Conservation (phyloP, 495 filamentous ascomycete genomes). For the Aspergillus mulundensis region DNA sequence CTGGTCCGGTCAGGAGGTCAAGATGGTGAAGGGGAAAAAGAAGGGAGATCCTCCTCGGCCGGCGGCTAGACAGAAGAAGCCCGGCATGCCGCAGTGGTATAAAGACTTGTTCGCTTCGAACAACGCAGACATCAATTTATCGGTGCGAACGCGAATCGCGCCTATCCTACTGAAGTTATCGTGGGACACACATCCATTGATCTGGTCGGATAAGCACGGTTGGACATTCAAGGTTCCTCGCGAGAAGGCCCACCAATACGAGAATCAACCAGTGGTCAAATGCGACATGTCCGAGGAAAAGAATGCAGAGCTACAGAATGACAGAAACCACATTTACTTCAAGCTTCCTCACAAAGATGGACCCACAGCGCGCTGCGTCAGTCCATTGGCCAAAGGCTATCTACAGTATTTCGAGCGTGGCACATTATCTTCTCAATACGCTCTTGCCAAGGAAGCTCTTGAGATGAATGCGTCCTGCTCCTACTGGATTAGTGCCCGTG, state of each 20-base stretch:
- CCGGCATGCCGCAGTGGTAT: constrained; percentile 95
- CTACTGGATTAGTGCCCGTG: constrained; percentile 95
- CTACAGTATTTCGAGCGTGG: constrained; percentile 87
- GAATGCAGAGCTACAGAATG: constrained; percentile 58
- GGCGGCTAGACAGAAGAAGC: constrained; percentile 81
- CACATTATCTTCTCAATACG: constrained; percentile 76
- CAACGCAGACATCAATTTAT: constrained; percentile 63
- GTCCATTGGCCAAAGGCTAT: constrained; percentile 86
- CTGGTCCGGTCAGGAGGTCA: constrained; percentile 89
- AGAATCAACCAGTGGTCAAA: constrained; percentile 61
- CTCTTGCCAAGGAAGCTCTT: constrained; percentile 87
- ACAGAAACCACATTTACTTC: constrained; percentile 67
- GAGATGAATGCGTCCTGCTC: constrained; percentile 98
- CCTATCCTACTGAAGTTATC: constrained; percentile 78
- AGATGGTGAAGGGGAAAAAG: constrained; percentile 86
- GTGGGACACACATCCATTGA: constrained; percentile 85
- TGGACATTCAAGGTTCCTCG: constrained; percentile 84
- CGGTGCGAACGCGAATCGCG: constrained; percentile 82
- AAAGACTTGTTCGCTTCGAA: constrained; percentile 76
- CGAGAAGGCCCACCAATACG: constrained; percentile 59
- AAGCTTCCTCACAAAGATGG: constrained; percentile 97
- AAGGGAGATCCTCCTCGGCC: constrained; percentile 75
- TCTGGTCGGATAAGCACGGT: constrained; percentile 89
- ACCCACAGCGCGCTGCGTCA: constrained; percentile 74
- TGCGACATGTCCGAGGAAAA: constrained; percentile 77